Base-by-base conservation (phyloP, 2,329 filamentous ascomycete genomes). In the Ceratocystis albifundus region DNA sequence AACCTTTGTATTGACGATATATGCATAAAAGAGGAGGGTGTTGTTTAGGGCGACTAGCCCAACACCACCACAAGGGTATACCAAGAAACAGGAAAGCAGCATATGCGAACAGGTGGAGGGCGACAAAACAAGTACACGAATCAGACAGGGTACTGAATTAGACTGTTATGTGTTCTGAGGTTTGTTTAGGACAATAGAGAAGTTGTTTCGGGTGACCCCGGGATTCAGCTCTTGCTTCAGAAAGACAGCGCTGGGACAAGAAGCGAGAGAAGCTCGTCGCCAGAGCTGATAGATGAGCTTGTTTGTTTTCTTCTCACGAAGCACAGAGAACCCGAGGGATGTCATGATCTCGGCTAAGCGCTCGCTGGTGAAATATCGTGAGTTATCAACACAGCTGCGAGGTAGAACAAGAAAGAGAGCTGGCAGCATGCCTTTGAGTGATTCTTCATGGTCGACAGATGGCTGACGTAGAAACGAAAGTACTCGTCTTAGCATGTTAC, bases 281-380 rank as follows among this genome's bases (percentile, higher is more conserved):
- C 92, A 96, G n/a, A 97, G 79, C 69, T 91, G 92, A 75, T 96
- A 97, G 25, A 90, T 85, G 63, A 99, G 79, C 75, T 96, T 96
- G 57, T 87, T 81, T 0, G 89, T 94, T 70, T 85, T 79, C 76
- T 96, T 96, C 70, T 80, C 82, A 71, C 84, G 78, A 8, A 81
- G 74, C 71, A 86, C 76, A 12, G 75, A 75, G 74, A 92, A 97
- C 0, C 93, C 92, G 46, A 99, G 75, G 61, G 82, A 83, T 2
- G 75, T 74, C 89, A 97, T 90, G 68, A 99, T 89, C 3, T 80
- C 79, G 6, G 82, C 75, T 25, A 99, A 76, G 64, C 84, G 82
- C 20, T 79, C 74, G 69, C 92, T 85, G 66, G 90, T 87, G 73
- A 96, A 83, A 73, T 99, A 99, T 63, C 94, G 84, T 17, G 92